Conservation (phyloP, 2,329 filamentous ascomycete species). For the Aureobasidium vineae region DNA sequence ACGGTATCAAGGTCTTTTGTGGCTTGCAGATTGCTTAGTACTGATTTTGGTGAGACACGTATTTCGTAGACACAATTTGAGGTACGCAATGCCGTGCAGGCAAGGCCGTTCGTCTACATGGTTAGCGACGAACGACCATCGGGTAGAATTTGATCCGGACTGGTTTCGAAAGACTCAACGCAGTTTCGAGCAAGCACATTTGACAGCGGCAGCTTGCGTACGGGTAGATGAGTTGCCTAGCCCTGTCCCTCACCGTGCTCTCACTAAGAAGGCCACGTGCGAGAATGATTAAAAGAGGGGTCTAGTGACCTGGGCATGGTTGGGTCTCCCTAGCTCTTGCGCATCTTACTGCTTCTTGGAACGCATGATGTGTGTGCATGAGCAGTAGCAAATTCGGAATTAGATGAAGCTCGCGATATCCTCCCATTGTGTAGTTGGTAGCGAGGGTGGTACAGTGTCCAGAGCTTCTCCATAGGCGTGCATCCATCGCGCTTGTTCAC, state of each 20-base stretch:
- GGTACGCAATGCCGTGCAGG: background rate
- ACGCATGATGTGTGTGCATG: conserved; percentile 16
- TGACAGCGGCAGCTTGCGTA: conserved; percentile 25
- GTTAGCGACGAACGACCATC: background rate
- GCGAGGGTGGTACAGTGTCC: conserved; percentile 20
- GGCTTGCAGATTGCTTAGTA: conserved; percentile 18
- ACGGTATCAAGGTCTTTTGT: background rate
- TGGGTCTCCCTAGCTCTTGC: background rate
- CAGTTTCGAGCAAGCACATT: conserved; percentile 7
- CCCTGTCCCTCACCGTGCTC: background rate
- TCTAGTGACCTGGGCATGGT: background rate
- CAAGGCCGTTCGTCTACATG: background rate
- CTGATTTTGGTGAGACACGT: conserved; percentile 13
- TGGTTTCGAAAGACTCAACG: background rate
- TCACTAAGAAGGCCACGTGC: conserved; percentile 9
- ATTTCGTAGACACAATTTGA: background rate
- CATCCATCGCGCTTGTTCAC: conserved; percentile 15
- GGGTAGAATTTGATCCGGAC: background rate
- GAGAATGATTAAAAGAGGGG: conserved; percentile 20
- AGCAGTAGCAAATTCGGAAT: conserved; percentile 7
- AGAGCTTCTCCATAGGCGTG: conserved; percentile 12
- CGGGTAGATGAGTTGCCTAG: conserved; percentile 10
- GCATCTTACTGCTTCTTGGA: background rate
- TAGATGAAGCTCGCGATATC: conserved; percentile 2
- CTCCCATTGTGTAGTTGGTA: conserved; percentile 7